Base-by-base conservation (phyloP, 768 basidiomycete genomes). In the Amanita pseudoporphyria region DNA sequence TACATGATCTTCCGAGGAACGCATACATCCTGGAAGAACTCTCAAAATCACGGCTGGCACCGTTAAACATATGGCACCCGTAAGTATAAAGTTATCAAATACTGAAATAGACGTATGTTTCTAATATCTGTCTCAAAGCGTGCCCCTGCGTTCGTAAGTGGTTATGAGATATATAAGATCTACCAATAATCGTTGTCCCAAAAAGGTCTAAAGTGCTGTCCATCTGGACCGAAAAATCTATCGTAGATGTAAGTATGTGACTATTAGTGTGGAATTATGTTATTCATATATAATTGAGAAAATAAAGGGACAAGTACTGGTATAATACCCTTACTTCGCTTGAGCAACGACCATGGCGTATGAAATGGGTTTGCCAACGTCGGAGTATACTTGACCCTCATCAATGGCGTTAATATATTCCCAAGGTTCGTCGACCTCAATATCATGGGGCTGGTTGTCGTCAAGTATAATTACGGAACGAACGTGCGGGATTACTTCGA, bases 391-490 rank as follows among this genome's bases (percentile, higher is more conserved):
- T 10, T 67, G 67, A 36, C 69, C 68, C 43, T 67, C 66, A 36
- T 72, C 73, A 32, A 62, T 66, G 32, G 59, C 61, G 45, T 65
- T 66, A 38, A 81, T 61, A 57, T 76, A 73, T 56, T 81, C 79
- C 80, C 80, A 82, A 31, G 76, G 71, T 55, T 82, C 79, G 51
- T 79, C 77, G 16, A 69, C 49, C 16, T 65, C 62, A 48, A 71
- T 60, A 51, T 76, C 74, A 26, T 62, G 64, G 6, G 61, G 54
- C 22, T 57, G 53, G 14, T 60, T 52, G 53, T 82, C 81, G 55
- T 81, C 79, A 35, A 82, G 64, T 24, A 69, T 77, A 52, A 82
- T 78, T 40, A 82, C 79, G 30, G 74, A 69, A 26, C 71, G 76
- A 37, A 77, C 59, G 30, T 65, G 67, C 3, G 78, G 78, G 9